Evolutionary conservation across 2,329 filamentous ascomycete genomes (phyloP), one percentile per base, ranked within the genome.

Genomic region (Dothistroma pini): DNA sequence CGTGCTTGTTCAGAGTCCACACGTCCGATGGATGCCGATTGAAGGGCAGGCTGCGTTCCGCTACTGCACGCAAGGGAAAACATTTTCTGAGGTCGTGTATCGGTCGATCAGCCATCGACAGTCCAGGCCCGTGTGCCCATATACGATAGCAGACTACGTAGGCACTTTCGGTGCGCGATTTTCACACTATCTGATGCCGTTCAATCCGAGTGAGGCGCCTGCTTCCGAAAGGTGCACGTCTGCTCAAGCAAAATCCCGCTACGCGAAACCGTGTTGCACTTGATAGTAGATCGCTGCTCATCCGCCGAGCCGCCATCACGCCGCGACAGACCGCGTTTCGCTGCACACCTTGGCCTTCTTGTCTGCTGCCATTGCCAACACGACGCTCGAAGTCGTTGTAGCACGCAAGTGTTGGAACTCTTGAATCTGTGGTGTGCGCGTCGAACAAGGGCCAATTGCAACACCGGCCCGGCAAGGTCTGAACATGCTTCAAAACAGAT

Each of bases 271-370:
- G 14, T 6, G 25, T 6, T 29, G 25, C 25, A 29, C 3, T 29
- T 6, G 25, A 29, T 29, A 29, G 25, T 54, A 44, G 16, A 44
- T n/a, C 41, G 41, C 41, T 44, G 41, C 9, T 44, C 41, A 16
- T 16, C 34, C 50, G 47, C 50, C 56, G 35, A 16, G 2, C 34
- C 50, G 47, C 50, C 56, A 47, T 48, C 41, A 32, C 50, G 57
- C 55, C 58, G 22, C 61, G 54, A 52, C 51, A 38, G 54, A 60
- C 58, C 11, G 58, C 62, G 60, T 66, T 64, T 64, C 62, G 63
- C 64, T 32, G 54, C 58, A 35, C 38, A 47, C 62, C 62, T 64
- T 60, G 62, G 58, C 57, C 56, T 54, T 64, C 64, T 64, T 61
- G 63, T 60, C 57, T 48, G 53, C 57, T 31, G 58, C 41, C 41